Evolutionary conservation across 768 basidiomycete species (phyloP).

Genomic region (Pisolithus marmoratus): DNA sequence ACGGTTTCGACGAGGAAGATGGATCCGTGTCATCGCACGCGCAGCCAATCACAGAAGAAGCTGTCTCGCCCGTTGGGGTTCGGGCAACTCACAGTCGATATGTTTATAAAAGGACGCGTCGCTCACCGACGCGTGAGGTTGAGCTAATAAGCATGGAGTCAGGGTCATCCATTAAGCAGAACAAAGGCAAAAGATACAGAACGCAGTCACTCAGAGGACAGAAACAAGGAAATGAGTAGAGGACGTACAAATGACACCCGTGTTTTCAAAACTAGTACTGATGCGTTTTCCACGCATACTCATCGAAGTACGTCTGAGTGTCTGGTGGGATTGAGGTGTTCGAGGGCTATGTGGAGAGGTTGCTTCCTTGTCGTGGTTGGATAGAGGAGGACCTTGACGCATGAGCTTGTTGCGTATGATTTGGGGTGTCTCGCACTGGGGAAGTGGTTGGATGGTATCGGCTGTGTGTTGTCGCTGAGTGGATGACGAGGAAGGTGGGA

Average conservation of each 20-base stretch:
- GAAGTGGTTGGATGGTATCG: constrained; percentile 47
- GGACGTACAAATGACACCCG: constrained; percentile 67
- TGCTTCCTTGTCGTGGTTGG: constrained; percentile 12
- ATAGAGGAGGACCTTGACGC: constrained; percentile 35
- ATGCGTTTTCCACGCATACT: constrained; percentile 66
- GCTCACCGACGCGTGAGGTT: constrained; percentile 69
- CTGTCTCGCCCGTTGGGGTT: constrained; percentile 64
- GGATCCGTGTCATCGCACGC: constrained; percentile 41
- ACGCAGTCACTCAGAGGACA: no score
- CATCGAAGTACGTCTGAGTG: constrained; percentile 56
- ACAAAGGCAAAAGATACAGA: no score
- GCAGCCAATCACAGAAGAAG: constrained; percentile 71
- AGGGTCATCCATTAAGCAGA: neutral
- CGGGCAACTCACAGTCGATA: constrained; percentile 71
- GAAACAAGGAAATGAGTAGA: constrained; percentile 1
- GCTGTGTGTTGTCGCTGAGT: constrained; percentile 27
- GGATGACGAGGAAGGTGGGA: constrained; percentile 28
- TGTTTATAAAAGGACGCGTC: constrained; percentile 74
- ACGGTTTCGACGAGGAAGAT: constrained; percentile 27
- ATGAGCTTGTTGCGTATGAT: constrained; percentile 62
- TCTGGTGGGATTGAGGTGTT: constrained; percentile 28
- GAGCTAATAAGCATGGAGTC: constrained; percentile 38
- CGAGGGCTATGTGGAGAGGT: constrained; percentile 25
- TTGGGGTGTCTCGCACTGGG: constrained; percentile 56
- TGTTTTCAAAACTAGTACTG: constrained; percentile 61